A percentile compares a stretch with the other conserved stretches of the same genome.
Evolutionary conservation across 2,329 filamentous ascomycete genomes (phyloP).

Genomic region (Dothideomycetidae sp.): DNA sequence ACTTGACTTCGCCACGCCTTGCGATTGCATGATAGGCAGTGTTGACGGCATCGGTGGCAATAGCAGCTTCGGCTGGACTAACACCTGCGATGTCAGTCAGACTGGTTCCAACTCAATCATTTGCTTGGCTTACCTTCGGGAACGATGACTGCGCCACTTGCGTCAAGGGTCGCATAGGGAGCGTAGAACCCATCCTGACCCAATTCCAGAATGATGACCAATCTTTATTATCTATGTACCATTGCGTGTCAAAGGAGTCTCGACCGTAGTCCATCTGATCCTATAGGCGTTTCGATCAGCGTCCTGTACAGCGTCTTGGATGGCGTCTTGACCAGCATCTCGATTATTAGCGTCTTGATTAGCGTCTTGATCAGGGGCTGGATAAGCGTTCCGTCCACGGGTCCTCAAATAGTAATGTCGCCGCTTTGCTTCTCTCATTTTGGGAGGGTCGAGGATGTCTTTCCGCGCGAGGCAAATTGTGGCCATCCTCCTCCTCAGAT

Average conservation of each 20-base stretch:
- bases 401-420: too few relatives aligned
- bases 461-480: too few relatives aligned
- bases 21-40: slow-evolving; percentile 29
- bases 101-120: background rate
- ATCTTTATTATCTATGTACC: slow-evolving; percentile 24
- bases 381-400: too few relatives aligned
- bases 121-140: slow-evolving; percentile 8
- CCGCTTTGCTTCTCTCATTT: too few relatives aligned
- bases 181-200: slow-evolving; percentile 32
- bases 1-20: background rate
- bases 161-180: slow-evolving; percentile 23
- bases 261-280: slow-evolving; percentile 16
- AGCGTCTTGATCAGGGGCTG: too few relatives aligned
- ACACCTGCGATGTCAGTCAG: slow-evolving; percentile 12
- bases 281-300: slow-evolving; percentile 14
- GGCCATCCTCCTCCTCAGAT: too few relatives aligned
- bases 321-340: slow-evolving; percentile 21
- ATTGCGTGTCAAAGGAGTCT: slow-evolving; percentile 13
- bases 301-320: slow-evolving; percentile 20
- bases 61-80: slow-evolving; percentile 22
- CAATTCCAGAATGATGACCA: slow-evolving; percentile 30
- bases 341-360: too few relatives aligned
- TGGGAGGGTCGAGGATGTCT: too few relatives aligned
- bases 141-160: slow-evolving; percentile 16
- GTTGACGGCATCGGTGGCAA: slow-evolving; percentile 29